Percentiles rank a stretch among this genome's conserved stretches.
phyloP scores from a whole-genome alignment of 139 green algal species.

The Dunaliella primolecta region DNA sequence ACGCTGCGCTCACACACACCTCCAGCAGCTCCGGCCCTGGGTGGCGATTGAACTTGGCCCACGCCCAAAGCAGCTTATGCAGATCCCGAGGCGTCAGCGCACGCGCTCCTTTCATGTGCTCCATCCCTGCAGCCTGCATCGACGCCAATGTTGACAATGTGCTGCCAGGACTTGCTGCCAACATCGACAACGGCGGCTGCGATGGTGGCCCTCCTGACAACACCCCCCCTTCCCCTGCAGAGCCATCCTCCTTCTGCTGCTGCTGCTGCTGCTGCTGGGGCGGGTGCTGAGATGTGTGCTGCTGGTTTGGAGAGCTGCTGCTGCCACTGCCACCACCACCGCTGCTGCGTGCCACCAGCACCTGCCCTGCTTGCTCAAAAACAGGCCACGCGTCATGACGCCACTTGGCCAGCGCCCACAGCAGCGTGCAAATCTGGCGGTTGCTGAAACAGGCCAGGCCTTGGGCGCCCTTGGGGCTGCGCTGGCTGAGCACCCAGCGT shows the following conservation, averaged over 20 bases:
- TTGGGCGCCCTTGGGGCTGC: not conserved
- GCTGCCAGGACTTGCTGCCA: not conserved
- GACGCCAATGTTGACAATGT: no score
- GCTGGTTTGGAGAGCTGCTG: not conserved
- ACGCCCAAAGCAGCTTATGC: conserved; percentile 32
- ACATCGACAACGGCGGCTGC: not conserved
- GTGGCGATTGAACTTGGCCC: conserved; percentile 42
- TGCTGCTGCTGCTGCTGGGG: not conserved
- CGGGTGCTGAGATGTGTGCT: not conserved
- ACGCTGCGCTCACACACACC: no score
- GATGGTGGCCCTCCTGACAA: no score
- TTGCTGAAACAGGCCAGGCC: not conserved
- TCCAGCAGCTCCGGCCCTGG: conserved; percentile 30
- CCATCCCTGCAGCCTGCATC: not conserved
- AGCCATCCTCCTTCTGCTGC: no score
- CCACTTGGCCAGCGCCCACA: conserved; percentile 13
- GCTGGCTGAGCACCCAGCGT: not conserved
- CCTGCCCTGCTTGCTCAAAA: conserved; percentile 12
- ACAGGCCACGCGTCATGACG: not conserved
- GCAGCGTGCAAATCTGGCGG: conserved; percentile 8
- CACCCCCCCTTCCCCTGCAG: no score
- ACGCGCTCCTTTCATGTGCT: not conserved
- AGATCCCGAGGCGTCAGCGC: conserved; percentile 7
- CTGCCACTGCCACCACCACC: not conserved
- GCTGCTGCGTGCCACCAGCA: not conserved